Evolutionary conservation across 2,329 filamentous ascomycete genomes (phyloP), one percentile per base, ranked within the genome.

Genomic region (Ophiocordyceps sinensis): DNA sequence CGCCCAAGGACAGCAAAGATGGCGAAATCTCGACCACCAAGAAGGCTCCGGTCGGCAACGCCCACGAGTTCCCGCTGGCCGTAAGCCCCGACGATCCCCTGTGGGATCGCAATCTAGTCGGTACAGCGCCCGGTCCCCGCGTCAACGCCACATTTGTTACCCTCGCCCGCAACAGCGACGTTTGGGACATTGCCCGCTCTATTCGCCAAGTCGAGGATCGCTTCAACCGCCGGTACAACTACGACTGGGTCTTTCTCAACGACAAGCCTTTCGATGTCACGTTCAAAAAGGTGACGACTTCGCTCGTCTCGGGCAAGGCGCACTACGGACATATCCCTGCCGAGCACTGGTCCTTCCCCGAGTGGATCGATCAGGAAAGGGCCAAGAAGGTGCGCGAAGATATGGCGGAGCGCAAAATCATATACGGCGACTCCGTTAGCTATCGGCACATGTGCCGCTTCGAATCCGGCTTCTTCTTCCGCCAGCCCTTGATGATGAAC

Each of bases 391-490:
- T 91, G 45, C 84, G 91, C 46, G 82, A 95, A 66, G 85, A 95
- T 53, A 98, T 98, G 91, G 79, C 77, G 43, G 75, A 85, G 60
- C 79, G 81, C 59, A 93, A 95, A 68, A 94, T 98, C 62, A 98
- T 98, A 64, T 98, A 98, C 59, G 91, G 91, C 45, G 91, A 96
- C 63, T 94, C 87, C 11, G 67, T 94, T 65, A 94, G 85, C 67
- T 98, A 98, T 70, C 80, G 91, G 48, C 93, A 98, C 71, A 98
- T 98, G 91, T 98, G 91, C 66, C 85, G 91, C 49, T 98, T 94
- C 59, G 91, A 98, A 65, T 96, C 89, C 8, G 91, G 91, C 32
- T 98, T 98, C 73, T 98, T 98, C 74, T 98, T 96, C 77, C 86
- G 83, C 46, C 91, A 98, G 61, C 75, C 78, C 28, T 67, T 95